Conservation (phyloP, 441 rosid species). For the Croton laevigatus region DNA sequence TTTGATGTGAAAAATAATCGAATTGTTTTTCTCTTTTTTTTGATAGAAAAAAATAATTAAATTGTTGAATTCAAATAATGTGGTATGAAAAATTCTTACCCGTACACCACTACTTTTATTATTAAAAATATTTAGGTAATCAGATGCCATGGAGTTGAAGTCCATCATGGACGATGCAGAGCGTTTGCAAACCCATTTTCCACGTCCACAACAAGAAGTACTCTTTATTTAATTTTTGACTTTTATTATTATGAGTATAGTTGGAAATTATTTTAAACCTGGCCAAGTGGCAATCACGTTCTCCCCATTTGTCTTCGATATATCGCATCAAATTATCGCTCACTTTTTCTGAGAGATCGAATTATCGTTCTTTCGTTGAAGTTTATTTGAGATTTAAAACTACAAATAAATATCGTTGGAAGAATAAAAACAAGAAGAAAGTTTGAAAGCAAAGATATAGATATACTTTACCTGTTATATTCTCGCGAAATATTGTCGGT, state of each 20-base stretch:
- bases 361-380: background rate
- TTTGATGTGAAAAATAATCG: no score
- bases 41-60: no score
- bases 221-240: background rate
- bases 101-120: no score
- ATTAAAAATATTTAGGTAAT: no score
- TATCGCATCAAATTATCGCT: background rate
- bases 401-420: no score
- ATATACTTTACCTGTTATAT: background rate
- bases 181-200: conserved; percentile 13
- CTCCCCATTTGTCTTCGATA: background rate
- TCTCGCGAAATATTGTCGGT: conserved; percentile 12
- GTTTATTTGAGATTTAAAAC: no score
- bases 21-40: no score
- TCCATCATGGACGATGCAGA: background rate
- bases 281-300: background rate
- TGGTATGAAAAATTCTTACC: no score
- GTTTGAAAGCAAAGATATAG: background rate
- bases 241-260: background rate
- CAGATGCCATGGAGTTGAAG: background rate
- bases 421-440: no score
- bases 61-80: no score
- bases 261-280: background rate
- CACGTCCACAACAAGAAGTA: conserved; percentile 3
- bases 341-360: background rate